Evolutionary conservation across 176 grass and related monocot species (phyloP).

Genomic region (Juncus effusus): DNA sequence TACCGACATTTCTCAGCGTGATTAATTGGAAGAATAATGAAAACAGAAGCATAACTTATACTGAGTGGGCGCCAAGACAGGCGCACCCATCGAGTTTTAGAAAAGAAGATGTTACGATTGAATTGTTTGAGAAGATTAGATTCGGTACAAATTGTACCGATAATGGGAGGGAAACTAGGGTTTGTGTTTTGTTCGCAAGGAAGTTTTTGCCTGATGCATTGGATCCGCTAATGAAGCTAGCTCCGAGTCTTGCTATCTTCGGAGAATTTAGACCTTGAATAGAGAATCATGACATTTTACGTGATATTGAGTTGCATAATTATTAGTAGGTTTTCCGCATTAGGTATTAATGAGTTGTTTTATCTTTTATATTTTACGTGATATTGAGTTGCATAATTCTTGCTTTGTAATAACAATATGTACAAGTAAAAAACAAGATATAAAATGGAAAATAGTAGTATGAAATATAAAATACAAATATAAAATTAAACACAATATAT

Average conservation of each 20-base stretch:
- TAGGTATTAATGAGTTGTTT: too few relatives aligned
- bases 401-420: too few relatives aligned
- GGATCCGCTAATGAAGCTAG: conserved; percentile 36
- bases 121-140: conserved; percentile 42
- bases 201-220: conserved; percentile 61
- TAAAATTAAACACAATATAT: too few relatives aligned
- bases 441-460: too few relatives aligned
- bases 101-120: conserved; percentile 30
- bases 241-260: conserved; percentile 46
- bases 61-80: conserved; percentile 32
- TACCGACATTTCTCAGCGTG: conserved; percentile 27
- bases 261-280: conserved; percentile 19
- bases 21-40: conserved; percentile 31
- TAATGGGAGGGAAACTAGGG: conserved; percentile 38
- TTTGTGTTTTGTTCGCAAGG: conserved; percentile 67
- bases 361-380: too few relatives aligned
- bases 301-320: too few relatives aligned
- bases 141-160: conserved; percentile 38
- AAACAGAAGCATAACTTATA: conserved; percentile 55
- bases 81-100: conserved; percentile 34
- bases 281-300: too few relatives aligned
- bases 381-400: too few relatives aligned
- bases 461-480: too few relatives aligned
- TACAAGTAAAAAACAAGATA: too few relatives aligned
- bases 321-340: too few relatives aligned